These are phyloP conservation scores for Crassisporium funariophilum DNA, from an alignment of 768 basidiomycete species.

Conservation along the genomic window DNA sequence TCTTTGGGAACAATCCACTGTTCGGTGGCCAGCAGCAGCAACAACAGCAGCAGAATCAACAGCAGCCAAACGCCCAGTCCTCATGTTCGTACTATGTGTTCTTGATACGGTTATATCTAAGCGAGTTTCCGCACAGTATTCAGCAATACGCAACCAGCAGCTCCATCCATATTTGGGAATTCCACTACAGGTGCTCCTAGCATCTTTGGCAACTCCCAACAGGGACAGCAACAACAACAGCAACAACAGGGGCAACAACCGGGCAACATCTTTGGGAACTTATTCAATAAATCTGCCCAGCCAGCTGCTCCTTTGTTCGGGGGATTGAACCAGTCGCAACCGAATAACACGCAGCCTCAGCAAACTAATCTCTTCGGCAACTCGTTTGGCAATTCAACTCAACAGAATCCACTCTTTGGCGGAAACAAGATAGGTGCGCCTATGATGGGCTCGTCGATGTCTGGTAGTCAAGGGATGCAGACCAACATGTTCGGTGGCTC, in stretches of 20 bases:
- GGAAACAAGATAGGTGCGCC: slow-evolving; percentile 54
- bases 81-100: slow-evolving; percentile 19
- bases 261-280: slow-evolving; percentile 33
- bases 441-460: slow-evolving; percentile 33
- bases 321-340: slow-evolving; percentile 45
- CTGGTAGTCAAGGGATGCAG: slow-evolving; percentile 17
- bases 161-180: slow-evolving; percentile 20
- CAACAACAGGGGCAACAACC: slow-evolving; percentile 35
- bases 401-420: slow-evolving; percentile 47
- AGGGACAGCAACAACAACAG: slow-evolving; percentile 31
- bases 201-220: slow-evolving; percentile 27
- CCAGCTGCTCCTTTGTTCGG: slow-evolving; percentile 40
- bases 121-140: background rate
- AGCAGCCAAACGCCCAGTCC: slow-evolving; percentile 1
- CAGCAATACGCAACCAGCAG: slow-evolving; percentile 11
- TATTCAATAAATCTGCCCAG: slow-evolving; percentile 50
- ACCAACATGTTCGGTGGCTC: slow-evolving; percentile 33
- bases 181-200: slow-evolving; percentile 14
- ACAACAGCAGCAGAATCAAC: slow-evolving; percentile 21
- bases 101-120: background rate
- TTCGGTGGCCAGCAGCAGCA: slow-evolving; percentile 20
- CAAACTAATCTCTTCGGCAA: slow-evolving; percentile 51
- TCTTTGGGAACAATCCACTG: slow-evolving; percentile 18
- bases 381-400: slow-evolving; percentile 45
- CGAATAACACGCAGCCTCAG: slow-evolving; percentile 31